Percentiles rank a stretch among this genome's conserved stretches.
Evolutionary conservation across 108 stramenopile species (phyloP).

Genomic region (Conticribra weissflogii): DNA sequence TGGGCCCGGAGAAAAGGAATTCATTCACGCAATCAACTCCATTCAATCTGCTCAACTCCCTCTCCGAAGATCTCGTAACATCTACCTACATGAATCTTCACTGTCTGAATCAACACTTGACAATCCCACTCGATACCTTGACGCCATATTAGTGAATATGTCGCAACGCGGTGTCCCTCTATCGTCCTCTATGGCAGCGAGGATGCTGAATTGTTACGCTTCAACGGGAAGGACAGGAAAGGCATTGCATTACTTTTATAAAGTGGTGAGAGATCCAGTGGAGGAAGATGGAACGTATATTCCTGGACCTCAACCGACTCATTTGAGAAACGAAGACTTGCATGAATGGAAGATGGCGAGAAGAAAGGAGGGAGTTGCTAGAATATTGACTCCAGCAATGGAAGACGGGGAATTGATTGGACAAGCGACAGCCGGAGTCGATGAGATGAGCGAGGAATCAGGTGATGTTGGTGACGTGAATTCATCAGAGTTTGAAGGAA

Average conservation of each 20-base stretch:
- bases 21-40: constrained; percentile 64
- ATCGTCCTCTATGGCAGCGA: constrained; percentile 63
- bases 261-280: constrained; percentile 54
- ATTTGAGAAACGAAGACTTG: constrained; percentile 38
- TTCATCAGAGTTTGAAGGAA: constrained; percentile 16
- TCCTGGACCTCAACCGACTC: constrained; percentile 50
- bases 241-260: constrained; percentile 81
- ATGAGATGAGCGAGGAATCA: too few species aligned
- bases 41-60: constrained; percentile 68
- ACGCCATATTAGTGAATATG: constrained; percentile 88
- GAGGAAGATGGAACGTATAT: constrained; percentile 49
- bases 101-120: constrained; percentile 71
- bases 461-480: too few species aligned
- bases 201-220: constrained; percentile 72
- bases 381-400: constrained; percentile 3
- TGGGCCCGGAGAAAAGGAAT: constrained; percentile 50
- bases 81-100: constrained; percentile 62
- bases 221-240: constrained; percentile 73
- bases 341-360: constrained; percentile 40
- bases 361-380: constrained; percentile 34
- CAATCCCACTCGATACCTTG: constrained; percentile 87
- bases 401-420: constrained; percentile 9
- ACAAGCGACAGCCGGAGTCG: constrained; percentile 12
- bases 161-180: constrained; percentile 70
- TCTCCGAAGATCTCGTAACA: constrained; percentile 66